Evolutionary conservation across 2,329 filamentous ascomycete species (phyloP), one percentile per base, ranked within the genome.

Genomic region (Ophiostoma tasmaniense): DNA sequence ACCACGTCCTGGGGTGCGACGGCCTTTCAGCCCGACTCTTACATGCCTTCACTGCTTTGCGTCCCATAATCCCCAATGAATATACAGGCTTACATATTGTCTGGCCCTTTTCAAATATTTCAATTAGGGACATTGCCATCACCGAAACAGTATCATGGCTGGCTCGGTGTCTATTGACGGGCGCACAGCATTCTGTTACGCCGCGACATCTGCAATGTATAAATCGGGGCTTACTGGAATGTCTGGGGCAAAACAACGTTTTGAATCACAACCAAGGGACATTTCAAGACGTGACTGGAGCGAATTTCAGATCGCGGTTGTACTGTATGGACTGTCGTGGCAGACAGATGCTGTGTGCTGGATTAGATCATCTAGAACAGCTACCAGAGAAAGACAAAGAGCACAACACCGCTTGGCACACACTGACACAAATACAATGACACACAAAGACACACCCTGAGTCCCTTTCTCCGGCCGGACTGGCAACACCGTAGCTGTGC

Each of bases 201-300:
- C 42, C 22, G n/a, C 62, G 37, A 61, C 61, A 20, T 68, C 25
- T 69, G 52, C 64, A 69, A 66, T 67, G 68, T 69, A 64, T 30
- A 62, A 59, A 45, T 67, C 65, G 68, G 68, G 68, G 68, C 68
- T 64, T 67, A 55, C 20, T 25, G 33, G 35, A 64, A 35, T 45
- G 39, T 67, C 30, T 22, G 55, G 39, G 65, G 55, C 37, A 65
- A 67, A 52, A 66, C 67, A 66, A 42, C 67, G 45, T 33, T 13
- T 61, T 2, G 3, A 20, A 62, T 17, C 17, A 33, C 8, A 61
- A 3, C 30, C 59, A 62, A 20, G 59, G 22, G 59, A 62, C 30
- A 62, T 35, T 8, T 37, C 55, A 14, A 33, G 55, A 61, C 25
- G 25, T 25, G 25, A 28, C 55, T 61, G 25, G 55, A 20, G 25